Conservation (phyloP, 352 stramenopile genomes). For the Phytophthora crassamura region DNA sequence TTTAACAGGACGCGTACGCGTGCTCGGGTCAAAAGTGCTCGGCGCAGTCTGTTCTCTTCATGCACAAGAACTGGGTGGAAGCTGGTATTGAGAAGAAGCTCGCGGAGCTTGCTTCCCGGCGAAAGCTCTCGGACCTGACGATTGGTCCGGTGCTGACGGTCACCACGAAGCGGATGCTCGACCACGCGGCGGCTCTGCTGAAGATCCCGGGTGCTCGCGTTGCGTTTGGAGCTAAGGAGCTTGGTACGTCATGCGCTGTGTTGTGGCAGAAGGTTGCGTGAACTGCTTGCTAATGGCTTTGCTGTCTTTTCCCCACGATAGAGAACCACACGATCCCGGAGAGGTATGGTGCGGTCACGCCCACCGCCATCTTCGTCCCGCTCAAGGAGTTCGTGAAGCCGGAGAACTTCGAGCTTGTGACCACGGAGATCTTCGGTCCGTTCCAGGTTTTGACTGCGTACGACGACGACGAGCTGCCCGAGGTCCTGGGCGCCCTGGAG, state of each 20-base stretch:
- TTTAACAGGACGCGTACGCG: conserved; percentile 94
- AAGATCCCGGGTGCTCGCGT: conserved; percentile 95
- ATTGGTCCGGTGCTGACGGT: conserved; percentile 97
- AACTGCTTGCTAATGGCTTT: conserved; percentile 16
- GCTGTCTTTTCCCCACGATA: conserved; percentile 26
- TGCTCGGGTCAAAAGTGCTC: conserved; percentile 99
- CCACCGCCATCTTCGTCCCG: conserved; percentile 98
- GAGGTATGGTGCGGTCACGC: conserved; percentile 96
- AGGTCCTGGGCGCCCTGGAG: conserved; percentile 95
- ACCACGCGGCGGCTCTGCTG: conserved; percentile 92
- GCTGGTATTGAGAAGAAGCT: conserved; percentile 95
- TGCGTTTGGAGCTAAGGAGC: conserved; percentile 94
- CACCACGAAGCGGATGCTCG: conserved; percentile 95
- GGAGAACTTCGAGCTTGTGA: conserved; percentile 95
- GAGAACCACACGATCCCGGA: conserved; percentile 95
- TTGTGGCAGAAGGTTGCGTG: background rate
- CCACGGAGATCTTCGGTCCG: conserved; percentile 98
- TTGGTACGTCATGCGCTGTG: conserved; percentile 48
- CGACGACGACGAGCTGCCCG: conserved; percentile 92
- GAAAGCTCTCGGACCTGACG: conserved; percentile 96
- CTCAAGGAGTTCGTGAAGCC: conserved; percentile 95
- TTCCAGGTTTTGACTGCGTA: conserved; percentile 97
- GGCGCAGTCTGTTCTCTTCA: conserved; percentile 98
- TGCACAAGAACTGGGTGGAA: conserved; percentile 97
- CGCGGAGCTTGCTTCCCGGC: conserved; percentile 83